Evolutionary conservation across 2,329 filamentous ascomycete genomes (phyloP).

Genomic region (Dactylellina leptospora): DNA sequence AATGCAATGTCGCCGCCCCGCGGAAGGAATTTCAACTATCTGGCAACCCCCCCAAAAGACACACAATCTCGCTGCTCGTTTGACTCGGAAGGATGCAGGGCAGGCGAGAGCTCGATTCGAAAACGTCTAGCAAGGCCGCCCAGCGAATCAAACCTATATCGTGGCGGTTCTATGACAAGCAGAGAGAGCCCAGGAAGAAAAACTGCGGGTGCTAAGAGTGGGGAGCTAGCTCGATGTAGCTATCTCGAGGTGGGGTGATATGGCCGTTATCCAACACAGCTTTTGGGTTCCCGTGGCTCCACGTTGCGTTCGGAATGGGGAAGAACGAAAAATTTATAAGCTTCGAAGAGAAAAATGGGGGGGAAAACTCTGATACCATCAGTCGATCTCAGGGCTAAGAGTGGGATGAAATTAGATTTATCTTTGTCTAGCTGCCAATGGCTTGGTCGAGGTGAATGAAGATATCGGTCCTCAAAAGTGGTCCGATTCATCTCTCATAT

Average conservation of each 20-base stretch:
- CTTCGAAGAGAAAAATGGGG: conserved; percentile 6
- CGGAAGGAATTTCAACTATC: conserved; percentile 10
- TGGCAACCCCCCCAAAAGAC: conserved; percentile 14
- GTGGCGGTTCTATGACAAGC: conserved; percentile 26
- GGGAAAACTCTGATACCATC: background rate
- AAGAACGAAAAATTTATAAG: conserved; percentile 5
- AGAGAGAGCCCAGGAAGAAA: background rate
- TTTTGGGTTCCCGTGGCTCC: conserved; percentile 26
- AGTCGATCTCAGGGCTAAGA: too few species aligned
- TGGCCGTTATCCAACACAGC: conserved; percentile 45
- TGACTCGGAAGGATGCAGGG: conserved; percentile 42
- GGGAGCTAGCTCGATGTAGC: conserved; percentile 45
- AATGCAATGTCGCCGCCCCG: background rate
- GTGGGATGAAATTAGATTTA: conserved; percentile 10
- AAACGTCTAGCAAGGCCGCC: too few species aligned
- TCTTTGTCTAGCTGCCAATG: conserved; percentile 26
- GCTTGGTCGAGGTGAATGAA: conserved; percentile 29
- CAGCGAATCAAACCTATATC: conserved; percentile 14
- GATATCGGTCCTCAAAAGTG: conserved; percentile 1
- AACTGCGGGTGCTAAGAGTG: conserved; percentile 39
- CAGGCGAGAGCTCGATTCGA: conserved; percentile 38
- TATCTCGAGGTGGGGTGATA: conserved; percentile 46
- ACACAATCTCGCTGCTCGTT: too few species aligned
- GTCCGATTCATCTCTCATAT: conserved; percentile 30
- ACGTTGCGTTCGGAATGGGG: conserved; percentile 22